Evolutionary conservation across 805 yeast genomes (phyloP).

Genomic region (Schizosaccharomyces japonicus): DNA sequence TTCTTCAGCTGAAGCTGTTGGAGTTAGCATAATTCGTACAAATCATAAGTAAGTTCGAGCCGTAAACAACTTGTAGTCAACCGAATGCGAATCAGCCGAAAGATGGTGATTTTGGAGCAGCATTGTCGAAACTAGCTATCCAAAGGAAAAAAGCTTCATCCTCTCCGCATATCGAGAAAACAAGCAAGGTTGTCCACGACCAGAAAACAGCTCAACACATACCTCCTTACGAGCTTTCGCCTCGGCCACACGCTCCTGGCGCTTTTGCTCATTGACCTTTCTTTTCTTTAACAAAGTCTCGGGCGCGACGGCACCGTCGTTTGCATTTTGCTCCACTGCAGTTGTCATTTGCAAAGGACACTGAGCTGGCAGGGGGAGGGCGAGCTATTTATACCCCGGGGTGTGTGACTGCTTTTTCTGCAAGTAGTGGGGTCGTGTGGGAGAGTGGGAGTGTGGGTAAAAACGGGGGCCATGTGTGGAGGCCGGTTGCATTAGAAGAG

Average conservation of each 20-base stretch:
- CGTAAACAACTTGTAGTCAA: not conserved
- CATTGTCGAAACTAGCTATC: slow-evolving; percentile 49
- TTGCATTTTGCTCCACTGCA: no score
- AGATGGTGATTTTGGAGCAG: slow-evolving; percentile 60
- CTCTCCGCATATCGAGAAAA: not conserved
- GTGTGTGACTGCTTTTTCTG: no score
- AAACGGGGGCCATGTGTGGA: no score
- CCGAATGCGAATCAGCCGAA: slow-evolving; percentile 24
- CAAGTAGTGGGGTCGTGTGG: no score
- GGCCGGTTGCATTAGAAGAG: no score
- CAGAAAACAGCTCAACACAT: slow-evolving; percentile 7
- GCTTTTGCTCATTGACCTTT: slow-evolving; percentile 27
- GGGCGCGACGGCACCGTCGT: no score
- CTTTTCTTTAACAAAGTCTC: slow-evolving; percentile 30
- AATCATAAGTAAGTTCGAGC: slow-evolving; percentile 1
- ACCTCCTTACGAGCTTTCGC: slow-evolving; percentile 15
- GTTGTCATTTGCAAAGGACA: no score
- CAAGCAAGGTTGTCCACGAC: slow-evolving; percentile 9
- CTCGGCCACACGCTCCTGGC: slow-evolving; percentile 20
- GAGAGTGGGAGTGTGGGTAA: no score
- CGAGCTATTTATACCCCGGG: no score
- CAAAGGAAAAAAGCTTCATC: slow-evolving; percentile 17
- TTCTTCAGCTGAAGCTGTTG: slow-evolving; percentile 23
- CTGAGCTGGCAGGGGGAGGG: no score
- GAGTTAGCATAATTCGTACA: slow-evolving; percentile 6